A percentile compares a stretch with the other conserved stretches of the same genome.
phyloP scores from a whole-genome alignment of 345 rosid species.

The Hevea brasiliensis region DNA sequence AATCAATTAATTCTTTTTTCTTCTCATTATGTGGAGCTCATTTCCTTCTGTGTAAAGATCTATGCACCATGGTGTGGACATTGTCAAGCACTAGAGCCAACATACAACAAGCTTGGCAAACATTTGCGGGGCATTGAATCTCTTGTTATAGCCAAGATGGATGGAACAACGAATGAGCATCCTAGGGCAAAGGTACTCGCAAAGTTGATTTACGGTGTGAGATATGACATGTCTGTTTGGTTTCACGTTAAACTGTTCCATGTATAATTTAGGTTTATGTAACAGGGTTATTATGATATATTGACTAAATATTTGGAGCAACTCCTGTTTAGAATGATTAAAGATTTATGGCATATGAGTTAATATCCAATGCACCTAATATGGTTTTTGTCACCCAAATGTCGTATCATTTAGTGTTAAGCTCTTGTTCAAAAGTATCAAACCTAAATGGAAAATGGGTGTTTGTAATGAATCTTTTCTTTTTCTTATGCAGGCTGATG shows the following conservation, averaged over 20 bases:
- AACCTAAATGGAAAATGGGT: background rate
- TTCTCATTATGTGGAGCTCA: constrained; percentile 11
- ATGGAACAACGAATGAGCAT: constrained; percentile 97
- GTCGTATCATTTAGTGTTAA: background rate
- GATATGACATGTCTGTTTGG: background rate
- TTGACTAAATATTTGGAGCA: background rate
- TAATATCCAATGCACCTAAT: background rate
- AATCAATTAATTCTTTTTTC: background rate
- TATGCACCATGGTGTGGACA: constrained; percentile 99
- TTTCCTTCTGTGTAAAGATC: constrained; percentile 45
- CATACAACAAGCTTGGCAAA: constrained; percentile 88
- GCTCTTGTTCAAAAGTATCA: background rate
- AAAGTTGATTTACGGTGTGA: background rate
- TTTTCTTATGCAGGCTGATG: constrained; percentile 65
- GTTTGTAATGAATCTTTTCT: background rate
- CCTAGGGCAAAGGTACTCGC: constrained; percentile 89
- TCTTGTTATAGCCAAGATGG: constrained; percentile 94
- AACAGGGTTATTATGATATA: background rate
- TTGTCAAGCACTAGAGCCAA: constrained; percentile 94
- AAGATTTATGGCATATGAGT: background rate
- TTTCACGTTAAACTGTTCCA: background rate
- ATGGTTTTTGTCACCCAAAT: background rate
- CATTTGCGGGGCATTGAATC: constrained; percentile 79
- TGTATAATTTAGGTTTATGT: no score
- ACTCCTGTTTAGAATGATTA: background rate